phyloP scores from a whole-genome alignment of 2,329 filamentous ascomycete genomes.

The Aureobasidium zeae region DNA sequence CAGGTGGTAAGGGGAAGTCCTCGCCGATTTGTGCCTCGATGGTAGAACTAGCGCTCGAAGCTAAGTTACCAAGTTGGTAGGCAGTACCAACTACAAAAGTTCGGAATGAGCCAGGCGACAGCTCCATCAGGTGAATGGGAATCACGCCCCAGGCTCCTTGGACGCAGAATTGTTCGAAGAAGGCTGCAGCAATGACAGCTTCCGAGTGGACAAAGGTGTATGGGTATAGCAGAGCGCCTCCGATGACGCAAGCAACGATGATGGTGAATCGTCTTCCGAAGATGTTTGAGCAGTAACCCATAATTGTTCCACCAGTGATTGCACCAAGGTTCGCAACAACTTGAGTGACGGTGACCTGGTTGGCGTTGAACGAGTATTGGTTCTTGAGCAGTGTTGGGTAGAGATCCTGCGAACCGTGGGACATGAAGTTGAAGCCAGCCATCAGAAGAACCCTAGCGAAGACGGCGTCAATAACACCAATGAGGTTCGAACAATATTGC shows the following conservation, averaged over 20 bases:
- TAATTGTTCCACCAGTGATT: slow-evolving; percentile 27
- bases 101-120: slow-evolving; percentile 29
- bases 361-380: slow-evolving; percentile 42
- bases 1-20: slow-evolving; percentile 31
- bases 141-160: slow-evolving; percentile 32
- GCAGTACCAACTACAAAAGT: slow-evolving; percentile 30
- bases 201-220: slow-evolving; percentile 28
- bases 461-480: too few relatives aligned
- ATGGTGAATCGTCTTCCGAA: slow-evolving; percentile 31
- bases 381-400: slow-evolving; percentile 28
- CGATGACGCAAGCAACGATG: slow-evolving; percentile 30
- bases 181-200: slow-evolving; percentile 27
- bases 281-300: slow-evolving; percentile 31
- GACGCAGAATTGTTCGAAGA: slow-evolving; percentile 34
- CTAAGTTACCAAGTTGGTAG: slow-evolving; percentile 34
- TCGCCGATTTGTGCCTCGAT: slow-evolving; percentile 37
- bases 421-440: slow-evolving; percentile 30
- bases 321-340: slow-evolving; percentile 36
- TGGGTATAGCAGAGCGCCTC: slow-evolving; percentile 29
- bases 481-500: too few relatives aligned
- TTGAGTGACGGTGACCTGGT: slow-evolving; percentile 35
- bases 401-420: slow-evolving; percentile 30
- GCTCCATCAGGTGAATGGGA: slow-evolving; percentile 32
- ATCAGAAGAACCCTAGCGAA: slow-evolving; percentile 42
- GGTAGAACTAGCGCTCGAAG: slow-evolving; percentile 34